phyloP scores from a whole-genome alignment of 1,284 basidiomycete species.

The Boletellus deceptivus region DNA sequence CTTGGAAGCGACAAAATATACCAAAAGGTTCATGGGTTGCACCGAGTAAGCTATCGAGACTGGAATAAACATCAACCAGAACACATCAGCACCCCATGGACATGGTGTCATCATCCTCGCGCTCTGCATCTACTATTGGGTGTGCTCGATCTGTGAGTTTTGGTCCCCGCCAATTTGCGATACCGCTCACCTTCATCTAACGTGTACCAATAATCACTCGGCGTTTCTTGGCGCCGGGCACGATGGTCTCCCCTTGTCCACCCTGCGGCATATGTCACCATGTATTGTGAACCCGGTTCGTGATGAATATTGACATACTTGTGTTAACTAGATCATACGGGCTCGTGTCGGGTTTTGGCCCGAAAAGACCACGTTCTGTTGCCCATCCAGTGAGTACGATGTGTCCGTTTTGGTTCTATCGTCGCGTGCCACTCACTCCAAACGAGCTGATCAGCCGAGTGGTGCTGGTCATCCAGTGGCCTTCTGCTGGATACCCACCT shows the following conservation, averaged over 20 bases:
- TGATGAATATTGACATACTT: not conserved
- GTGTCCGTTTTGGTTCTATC: no score
- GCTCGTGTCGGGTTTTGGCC: no score
- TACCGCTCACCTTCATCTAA: not conserved
- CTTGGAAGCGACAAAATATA: no score
- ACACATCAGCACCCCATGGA: no score
- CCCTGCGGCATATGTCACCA: not conserved
- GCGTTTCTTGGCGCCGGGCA: not conserved
- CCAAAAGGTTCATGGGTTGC: no score
- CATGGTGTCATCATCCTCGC: no score
- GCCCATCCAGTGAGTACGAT: not conserved
- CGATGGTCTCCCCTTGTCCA: not conserved
- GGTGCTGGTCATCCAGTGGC: not conserved
- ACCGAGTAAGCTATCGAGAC: no score
- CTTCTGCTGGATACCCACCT: not conserved
- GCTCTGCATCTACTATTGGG: not conserved
- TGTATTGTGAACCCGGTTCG: not conserved
- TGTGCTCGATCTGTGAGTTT: not conserved
- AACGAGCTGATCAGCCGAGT: not conserved
- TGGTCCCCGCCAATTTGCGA: no score
- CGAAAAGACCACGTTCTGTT: not conserved
- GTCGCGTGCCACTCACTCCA: constrained; percentile 1
- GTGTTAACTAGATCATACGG: not conserved
- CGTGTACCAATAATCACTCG: not conserved
- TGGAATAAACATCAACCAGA: no score